phyloP scores from a whole-genome alignment of 352 stramenopile species.

The Globisporangium okanoganense region DNA sequence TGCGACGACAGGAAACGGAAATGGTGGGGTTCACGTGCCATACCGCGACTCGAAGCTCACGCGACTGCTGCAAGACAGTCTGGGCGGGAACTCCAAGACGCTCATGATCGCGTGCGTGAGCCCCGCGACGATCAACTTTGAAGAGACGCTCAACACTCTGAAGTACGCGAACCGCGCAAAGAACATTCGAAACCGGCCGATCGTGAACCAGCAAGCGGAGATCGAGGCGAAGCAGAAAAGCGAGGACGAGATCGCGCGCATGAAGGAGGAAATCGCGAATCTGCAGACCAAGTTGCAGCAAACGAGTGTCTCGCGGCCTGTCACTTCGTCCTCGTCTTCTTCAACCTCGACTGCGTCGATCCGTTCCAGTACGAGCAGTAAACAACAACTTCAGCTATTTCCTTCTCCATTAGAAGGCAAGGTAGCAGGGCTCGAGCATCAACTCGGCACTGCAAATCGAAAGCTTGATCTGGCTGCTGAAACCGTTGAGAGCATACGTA shows the following conservation, averaged over 20 bases:
- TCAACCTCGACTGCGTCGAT: neutral
- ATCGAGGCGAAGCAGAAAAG: slow-evolving; percentile 43
- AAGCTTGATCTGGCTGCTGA: slow-evolving; percentile 39
- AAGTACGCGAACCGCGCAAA: slow-evolving; percentile 99
- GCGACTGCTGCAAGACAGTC: slow-evolving; percentile 80
- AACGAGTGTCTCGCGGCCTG: slow-evolving; percentile 12
- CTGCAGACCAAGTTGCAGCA: slow-evolving; percentile 65
- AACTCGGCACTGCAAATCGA: slow-evolving; percentile 33
- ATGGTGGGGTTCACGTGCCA: slow-evolving; percentile 64
- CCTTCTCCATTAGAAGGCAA: neutral
- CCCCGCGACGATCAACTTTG: slow-evolving; percentile 76
- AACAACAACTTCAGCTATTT: neutral
- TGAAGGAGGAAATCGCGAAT: slow-evolving; percentile 75
- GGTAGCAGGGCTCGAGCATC: slow-evolving; percentile 7
- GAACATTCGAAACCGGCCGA: slow-evolving; percentile 99
- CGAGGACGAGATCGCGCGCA: slow-evolving; percentile 58
- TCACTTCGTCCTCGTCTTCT: neutral
- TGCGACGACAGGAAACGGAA: slow-evolving; percentile 14
- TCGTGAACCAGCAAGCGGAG: slow-evolving; percentile 91
- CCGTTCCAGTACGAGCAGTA: neutral
- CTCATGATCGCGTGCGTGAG: slow-evolving; percentile 90
- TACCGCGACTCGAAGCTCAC: slow-evolving; percentile 92
- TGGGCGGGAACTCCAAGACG: slow-evolving; percentile 88
- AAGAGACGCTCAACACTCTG: slow-evolving; percentile 98
- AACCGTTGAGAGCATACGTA: slow-evolving; percentile 51